Base-by-base conservation (phyloP, 305 asterid genomes). In the Fraxinus paxiana region DNA sequence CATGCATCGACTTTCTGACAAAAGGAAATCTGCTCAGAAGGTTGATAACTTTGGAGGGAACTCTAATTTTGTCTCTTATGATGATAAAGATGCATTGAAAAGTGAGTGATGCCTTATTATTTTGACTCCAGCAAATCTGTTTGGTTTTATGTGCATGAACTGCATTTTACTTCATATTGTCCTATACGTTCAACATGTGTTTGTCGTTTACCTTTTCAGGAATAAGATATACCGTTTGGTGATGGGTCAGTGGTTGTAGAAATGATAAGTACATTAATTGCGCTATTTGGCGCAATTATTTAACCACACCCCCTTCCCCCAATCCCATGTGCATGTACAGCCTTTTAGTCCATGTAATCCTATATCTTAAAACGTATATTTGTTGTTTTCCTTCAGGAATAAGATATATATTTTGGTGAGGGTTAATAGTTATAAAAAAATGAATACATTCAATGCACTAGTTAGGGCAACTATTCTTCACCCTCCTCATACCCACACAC, bases 51-150 rank as follows among this genome's bases (percentile, higher is more conserved):
- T 89, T 48, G 98, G 93, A 72, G 97, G 92, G 38, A 84, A 77
- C 82, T 77, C 93, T 26, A 88, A 80, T 83, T 79, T 93, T 82
- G 86, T 86, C 75, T 77, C 93, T 79, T 83, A 73, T 74, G 98
- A 93, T 82, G 97, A 96, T 81, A 93, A 89, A 86, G 96, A 92
- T 82, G 88, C 97, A 24, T 78, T 93, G 84, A 94, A 91, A 89
- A 91, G 99, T 96, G 88, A 93, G 99, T 90, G 77, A 69, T 20
- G 43, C 70, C 72, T 86, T 79, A 15, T 71, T 67, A 28, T 70
- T 81, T 31, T 17, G 12, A 17, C 69, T 18, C 69, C 69, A 0
- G 69, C 65, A 70, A 28, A 56, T 56, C 28, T 56, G 69, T 56
- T 56, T 56, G 24, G 24, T 56, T 7, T 56, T 56, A 56, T 18